Evolutionary conservation across 768 basidiomycete species (phyloP), one percentile per base, ranked within the genome.

Genomic region (Clavaria fumosa): DNA sequence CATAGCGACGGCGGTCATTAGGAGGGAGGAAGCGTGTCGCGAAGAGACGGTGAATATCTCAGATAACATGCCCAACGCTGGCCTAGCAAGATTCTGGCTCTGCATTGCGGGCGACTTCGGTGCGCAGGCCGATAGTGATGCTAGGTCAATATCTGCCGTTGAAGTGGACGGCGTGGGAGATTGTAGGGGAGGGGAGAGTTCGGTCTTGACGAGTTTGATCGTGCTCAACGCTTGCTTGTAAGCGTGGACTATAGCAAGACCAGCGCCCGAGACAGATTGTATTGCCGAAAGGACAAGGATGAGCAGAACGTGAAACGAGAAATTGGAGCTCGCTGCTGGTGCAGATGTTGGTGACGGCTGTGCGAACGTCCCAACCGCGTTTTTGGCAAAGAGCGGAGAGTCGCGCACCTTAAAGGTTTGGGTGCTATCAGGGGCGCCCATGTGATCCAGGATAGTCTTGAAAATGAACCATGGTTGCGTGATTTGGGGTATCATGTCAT

Each of bases 381-480:
- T 37, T 39, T 44, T 43, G 45, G 31, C 26, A 21, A 30, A 23
- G 30, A 34, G 28, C 33, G 18, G 2, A 6, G 31, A 17, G 23
- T 24, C 26, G 28, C 3, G 17, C 40, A 62, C 63, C 44, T 56
- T 48, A 9, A 35, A 15, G 23, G 52, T 53, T 30, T 43, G 44
- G 4, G 45, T 38, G 18, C 54, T 57, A 2, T 58, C 53, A 24
- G 53, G 50, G 18, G 65, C 60, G 5, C 73, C 79, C 7, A 93
- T 57, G 3, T 78, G 53, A 47, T 76, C 74, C 23, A 91, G 61
- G 7, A 81, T 61, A 3, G 68, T 50, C 48, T 65, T 74, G 41
- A 88, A 75, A 32, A 93, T 69, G 53, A 95, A 96, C 89, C 91
- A 96, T 0, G 84, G 81, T 52, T 95, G 80, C 4, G 74, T 70